Base-by-base conservation (phyloP, 257 asterid species). In the Nicotiana otophora region DNA sequence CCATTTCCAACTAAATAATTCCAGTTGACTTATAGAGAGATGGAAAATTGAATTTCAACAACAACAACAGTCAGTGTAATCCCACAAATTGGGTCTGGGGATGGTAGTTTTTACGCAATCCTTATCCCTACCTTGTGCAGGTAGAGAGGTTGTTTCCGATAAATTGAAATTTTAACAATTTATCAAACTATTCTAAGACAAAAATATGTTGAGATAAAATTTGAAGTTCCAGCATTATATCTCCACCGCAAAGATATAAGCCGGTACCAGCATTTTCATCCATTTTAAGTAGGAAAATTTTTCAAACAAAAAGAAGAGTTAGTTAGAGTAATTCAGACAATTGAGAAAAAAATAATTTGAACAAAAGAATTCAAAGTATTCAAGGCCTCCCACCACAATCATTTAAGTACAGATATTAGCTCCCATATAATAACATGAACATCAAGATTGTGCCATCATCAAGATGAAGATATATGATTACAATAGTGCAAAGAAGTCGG, bases 391-490 rank as follows among this genome's bases (percentile, higher is more conserved):
- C 39, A 75, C 63, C 36, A 75, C 80, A 75, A 48, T 26, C 42
- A 75, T 48, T 5, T 75, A 75, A 14, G 15, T 54, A 75, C 23
- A 54, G 51, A 51, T 75, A 23, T 51, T 51, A 51, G 63, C 80
- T 48, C 15, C 42, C 10, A 26, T 15, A 48, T 51, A 26, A 26
- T 48, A 74, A 14, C 39, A 75, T 26, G 26, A 12, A 75, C 80
- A 75, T 75, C 64, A 75, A 75, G 80, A 75, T 75, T 26, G 26
- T 48, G 42, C 63, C 64, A 58, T 74, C 42, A 48, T 74, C 62
- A 48, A 58, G 64, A 58, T 58, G 64, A 28, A 23, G 66, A 61
- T 61, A 16, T 23, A 20, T 20, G 42, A 75, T 51, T 75, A 75
- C 80, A 28, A 15, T 15, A 48, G 42, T 26, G 9, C 8, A 15